Evolutionary conservation across 2,329 filamentous ascomycete species (phyloP).

Genomic region (Cordyceps fumosorosea): DNA sequence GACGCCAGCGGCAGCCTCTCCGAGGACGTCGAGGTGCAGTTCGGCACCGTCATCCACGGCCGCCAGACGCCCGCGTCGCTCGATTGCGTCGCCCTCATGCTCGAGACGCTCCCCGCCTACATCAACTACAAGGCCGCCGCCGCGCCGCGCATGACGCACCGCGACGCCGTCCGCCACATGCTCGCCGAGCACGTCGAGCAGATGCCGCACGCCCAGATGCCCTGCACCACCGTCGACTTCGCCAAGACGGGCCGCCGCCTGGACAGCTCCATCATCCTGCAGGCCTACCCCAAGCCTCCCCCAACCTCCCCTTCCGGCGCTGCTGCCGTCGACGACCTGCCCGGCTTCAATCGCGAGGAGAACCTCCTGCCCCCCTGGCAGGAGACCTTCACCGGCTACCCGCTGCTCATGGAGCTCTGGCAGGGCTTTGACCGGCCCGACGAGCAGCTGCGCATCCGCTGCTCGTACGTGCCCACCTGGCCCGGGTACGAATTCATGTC

Average conservation of each 20-base stretch:
- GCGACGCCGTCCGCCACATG: slow-evolving; percentile 9
- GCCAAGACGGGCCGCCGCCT: slow-evolving; percentile 12
- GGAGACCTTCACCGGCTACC: slow-evolving; percentile 13
- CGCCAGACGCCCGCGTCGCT: slow-evolving; percentile 10
- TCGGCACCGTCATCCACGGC: slow-evolving; percentile 13
- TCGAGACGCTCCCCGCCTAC: slow-evolving; percentile 12
- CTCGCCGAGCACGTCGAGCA: slow-evolving; percentile 12
- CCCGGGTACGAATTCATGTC: slow-evolving; percentile 12
- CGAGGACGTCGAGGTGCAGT: slow-evolving; percentile 13
- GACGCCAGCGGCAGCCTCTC: neutral
- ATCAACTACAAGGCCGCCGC: slow-evolving; percentile 5
- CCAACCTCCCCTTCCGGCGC: neutral
- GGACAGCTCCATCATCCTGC: slow-evolving; percentile 13
- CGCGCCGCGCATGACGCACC: slow-evolving; percentile 1
- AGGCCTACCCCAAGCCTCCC: slow-evolving; percentile 10
- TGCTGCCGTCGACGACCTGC: slow-evolving; percentile 5
- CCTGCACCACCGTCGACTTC: slow-evolving; percentile 13
- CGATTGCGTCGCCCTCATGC: slow-evolving; percentile 13
- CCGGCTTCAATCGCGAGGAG: slow-evolving; percentile 14
- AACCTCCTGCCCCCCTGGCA: slow-evolving; percentile 12
- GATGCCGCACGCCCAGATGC: slow-evolving; percentile 13
- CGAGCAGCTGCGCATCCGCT: slow-evolving; percentile 10
- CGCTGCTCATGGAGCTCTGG: slow-evolving; percentile 11
- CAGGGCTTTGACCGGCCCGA: neutral
- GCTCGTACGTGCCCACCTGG: slow-evolving; percentile 7